A percentile compares a stretch with the other conserved stretches of the same genome.
Evolutionary conservation across 495 filamentous ascomycete species (phyloP).

Genomic region (Glutinoglossum americanum): DNA sequence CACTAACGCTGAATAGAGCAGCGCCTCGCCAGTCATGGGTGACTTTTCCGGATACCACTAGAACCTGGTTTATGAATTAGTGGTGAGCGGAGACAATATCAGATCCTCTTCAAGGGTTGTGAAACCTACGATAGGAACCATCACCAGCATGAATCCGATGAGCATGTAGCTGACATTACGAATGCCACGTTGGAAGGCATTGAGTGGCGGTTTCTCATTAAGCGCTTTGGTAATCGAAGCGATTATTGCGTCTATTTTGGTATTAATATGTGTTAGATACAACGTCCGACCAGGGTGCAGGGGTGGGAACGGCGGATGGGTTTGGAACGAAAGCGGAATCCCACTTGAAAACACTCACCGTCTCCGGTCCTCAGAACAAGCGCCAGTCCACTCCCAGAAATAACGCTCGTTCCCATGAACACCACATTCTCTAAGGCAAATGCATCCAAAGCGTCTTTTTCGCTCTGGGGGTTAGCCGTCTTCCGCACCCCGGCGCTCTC

Average conservation of each 20-base stretch:
- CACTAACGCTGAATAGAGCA: neutral
- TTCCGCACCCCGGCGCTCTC: neutral
- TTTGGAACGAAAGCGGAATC: no score
- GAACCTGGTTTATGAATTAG: neutral
- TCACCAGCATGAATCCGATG: conserved; percentile 1
- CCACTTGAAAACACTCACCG: no score
- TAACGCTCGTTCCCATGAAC: neutral
- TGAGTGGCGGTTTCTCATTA: neutral
- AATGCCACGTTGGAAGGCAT: conserved; percentile 1
- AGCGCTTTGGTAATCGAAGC: neutral
- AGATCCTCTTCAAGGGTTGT: neutral
- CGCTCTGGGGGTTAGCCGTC: neutral
- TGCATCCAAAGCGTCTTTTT: neutral
- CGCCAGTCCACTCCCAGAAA: neutral
- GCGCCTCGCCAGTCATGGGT: neutral
- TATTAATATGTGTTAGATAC: neutral
- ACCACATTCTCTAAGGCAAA: conserved; percentile 3
- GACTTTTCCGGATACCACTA: neutral
- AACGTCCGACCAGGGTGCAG: no score
- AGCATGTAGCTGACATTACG: conserved; percentile 3
- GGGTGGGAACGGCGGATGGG: neutral
- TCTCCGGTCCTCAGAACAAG: conserved; percentile 1
- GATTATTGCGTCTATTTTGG: neutral
- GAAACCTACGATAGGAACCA: neutral
- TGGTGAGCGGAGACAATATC: neutral